Evolutionary conservation across 108 stramenopile genomes (phyloP).

Genomic region (Chaetoceros tenuissimus): DNA sequence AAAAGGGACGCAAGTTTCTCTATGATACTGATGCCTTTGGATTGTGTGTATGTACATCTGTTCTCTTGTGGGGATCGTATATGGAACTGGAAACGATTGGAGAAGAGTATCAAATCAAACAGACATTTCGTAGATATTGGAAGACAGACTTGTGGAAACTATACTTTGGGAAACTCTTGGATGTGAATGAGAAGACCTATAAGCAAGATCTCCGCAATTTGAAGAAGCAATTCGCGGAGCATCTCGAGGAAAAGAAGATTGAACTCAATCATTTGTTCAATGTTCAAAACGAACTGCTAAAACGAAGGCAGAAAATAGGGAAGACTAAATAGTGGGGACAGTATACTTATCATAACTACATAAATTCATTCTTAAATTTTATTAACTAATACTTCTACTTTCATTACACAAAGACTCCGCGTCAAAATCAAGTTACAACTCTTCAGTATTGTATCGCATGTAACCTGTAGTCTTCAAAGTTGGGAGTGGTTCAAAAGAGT

Average conservation of each 20-base stretch:
- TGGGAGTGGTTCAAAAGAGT: constrained; percentile 2
- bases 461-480: background rate
- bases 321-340: no score
- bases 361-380: no score
- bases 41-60: constrained; percentile 44
- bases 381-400: no score
- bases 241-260: no score
- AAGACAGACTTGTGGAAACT: constrained; percentile 52
- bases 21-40: constrained; percentile 75
- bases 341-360: no score
- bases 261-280: no score
- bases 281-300: no score
- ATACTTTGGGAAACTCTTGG: constrained; percentile 57
- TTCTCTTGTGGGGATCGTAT: constrained; percentile 61
- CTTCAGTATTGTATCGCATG: background rate
- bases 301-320: no score
- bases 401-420: no score
- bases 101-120: constrained; percentile 34
- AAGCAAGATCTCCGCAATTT: no score
- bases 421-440: no score
- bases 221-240: no score
- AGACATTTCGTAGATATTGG: constrained; percentile 57
- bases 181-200: constrained; percentile 36
- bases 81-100: constrained; percentile 38
- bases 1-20: constrained; percentile 53